phyloP scores from a whole-genome alignment of 2,329 filamentous ascomycete genomes.

The Sporothrix dimorphospora region DNA sequence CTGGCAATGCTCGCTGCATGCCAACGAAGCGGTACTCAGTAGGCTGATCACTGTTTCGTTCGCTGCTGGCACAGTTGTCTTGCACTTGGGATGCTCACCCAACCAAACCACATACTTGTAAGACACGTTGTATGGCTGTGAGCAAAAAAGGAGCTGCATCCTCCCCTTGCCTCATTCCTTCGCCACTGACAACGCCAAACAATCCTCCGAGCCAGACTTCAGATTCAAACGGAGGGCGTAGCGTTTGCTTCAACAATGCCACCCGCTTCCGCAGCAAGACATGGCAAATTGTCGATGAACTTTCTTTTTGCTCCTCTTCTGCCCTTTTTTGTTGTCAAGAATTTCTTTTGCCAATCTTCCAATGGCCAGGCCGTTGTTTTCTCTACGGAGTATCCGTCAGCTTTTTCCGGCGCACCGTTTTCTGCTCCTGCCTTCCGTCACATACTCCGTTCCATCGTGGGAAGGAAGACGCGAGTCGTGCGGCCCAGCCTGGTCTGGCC shows the following conservation, averaged over 20 bases:
- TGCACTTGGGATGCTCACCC: background rate
- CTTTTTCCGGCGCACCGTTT: background rate
- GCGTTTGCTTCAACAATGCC: background rate
- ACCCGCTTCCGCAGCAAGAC: constrained; percentile 18
- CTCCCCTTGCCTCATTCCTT: background rate
- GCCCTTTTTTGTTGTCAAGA: background rate
- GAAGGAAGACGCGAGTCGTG: constrained; percentile 3
- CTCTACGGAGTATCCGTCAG: background rate
- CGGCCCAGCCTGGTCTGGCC: background rate
- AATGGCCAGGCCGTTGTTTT: background rate
- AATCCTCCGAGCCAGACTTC: background rate
- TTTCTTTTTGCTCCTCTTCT: background rate
- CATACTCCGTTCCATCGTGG: background rate
- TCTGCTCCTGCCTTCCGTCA: background rate
- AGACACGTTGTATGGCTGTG: background rate
- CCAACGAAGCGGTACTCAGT: background rate
- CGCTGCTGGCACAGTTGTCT: background rate
- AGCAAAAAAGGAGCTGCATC: constrained; percentile 7
- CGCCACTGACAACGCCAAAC: background rate
- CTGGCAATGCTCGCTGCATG: background rate
- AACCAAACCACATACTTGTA: background rate
- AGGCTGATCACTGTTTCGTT: background rate
- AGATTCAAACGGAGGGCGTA: background rate
- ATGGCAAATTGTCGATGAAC: background rate
- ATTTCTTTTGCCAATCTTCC: background rate